These are phyloP conservation scores for Paraurostyla sp. DNA, from an alignment of 73 alveolate species.

Conservation along the genomic window DNA sequence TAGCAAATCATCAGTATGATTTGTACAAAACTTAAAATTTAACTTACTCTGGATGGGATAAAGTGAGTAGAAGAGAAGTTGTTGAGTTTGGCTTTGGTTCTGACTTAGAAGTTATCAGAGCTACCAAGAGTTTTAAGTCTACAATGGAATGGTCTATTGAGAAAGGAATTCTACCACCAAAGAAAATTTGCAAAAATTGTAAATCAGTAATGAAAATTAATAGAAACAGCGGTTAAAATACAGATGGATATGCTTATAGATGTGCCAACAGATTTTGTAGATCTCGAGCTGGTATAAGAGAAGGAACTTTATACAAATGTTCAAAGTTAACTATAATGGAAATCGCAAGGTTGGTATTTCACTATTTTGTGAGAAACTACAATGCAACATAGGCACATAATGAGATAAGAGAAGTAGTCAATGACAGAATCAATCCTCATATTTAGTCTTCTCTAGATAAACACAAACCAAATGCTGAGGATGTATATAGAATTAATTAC, in stretches of 20 bases:
- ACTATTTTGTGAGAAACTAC: conserved; percentile 54
- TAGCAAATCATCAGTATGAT: not conserved
- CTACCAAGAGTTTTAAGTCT: conserved; percentile 28
- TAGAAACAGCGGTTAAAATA: not conserved
- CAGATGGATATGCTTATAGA: conserved; percentile 54
- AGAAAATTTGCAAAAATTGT: conserved; percentile 38
- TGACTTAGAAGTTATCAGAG: conserved; percentile 54
- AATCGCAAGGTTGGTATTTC: conserved; percentile 47
- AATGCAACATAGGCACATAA: conserved; percentile 39
- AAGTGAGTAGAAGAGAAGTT: conserved; percentile 17
- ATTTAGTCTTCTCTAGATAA: too few relatives aligned
- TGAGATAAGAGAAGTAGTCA: conserved; percentile 50
- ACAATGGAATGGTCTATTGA: conserved; percentile 52
- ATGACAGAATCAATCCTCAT: conserved; percentile 39
- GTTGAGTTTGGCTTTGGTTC: conserved; percentile 51
- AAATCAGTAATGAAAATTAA: conserved; percentile 8
- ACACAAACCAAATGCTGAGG: conserved; percentile 19
- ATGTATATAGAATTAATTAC: conserved; percentile 30
- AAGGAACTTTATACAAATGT: conserved; percentile 44
- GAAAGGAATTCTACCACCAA: conserved; percentile 33
- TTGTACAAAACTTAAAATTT: not conserved
- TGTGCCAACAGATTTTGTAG: conserved; percentile 31
- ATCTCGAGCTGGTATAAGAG: not conserved
- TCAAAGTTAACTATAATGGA: conserved; percentile 63
- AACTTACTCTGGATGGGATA: conserved; percentile 18